phyloP scores from a whole-genome alignment of 2,329 filamentous ascomycete genomes.

The Diaporthe batatas region DNA sequence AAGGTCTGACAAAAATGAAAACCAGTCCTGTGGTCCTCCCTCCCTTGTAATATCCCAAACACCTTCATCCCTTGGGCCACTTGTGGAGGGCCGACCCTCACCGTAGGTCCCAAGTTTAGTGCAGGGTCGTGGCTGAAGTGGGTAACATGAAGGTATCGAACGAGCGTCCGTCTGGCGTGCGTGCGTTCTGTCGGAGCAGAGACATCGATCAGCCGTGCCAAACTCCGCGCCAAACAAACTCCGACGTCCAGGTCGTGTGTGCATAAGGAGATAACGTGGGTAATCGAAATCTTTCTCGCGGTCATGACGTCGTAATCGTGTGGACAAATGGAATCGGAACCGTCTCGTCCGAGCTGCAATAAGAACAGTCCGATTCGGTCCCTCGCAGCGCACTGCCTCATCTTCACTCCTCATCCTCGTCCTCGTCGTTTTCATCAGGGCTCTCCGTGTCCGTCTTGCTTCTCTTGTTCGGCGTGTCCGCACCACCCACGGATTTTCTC shows the following conservation, averaged over 20 bases:
- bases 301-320: conserved; percentile 43
- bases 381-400: background rate
- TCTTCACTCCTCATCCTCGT: conserved; percentile 45
- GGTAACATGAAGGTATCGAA: conserved; percentile 18
- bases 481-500: conserved; percentile 69
- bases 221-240: conserved; percentile 32
- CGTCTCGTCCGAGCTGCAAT: background rate
- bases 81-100: background rate
- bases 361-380: conserved; percentile 28
- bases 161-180: conserved; percentile 29
- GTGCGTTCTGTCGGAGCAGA: conserved; percentile 8
- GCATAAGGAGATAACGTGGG: conserved; percentile 35
- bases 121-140: background rate
- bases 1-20: conserved; percentile 31
- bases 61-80: background rate
- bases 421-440: conserved; percentile 56
- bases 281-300: conserved; percentile 40
- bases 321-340: conserved; percentile 35
- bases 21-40: conserved; percentile 32
- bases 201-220: conserved; percentile 27
- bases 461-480: conserved; percentile 66
- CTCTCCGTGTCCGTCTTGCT: conserved; percentile 58
- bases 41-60: conserved; percentile 5
- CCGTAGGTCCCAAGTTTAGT: background rate
- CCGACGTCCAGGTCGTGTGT: conserved; percentile 35